Percentiles rank a stretch among this genome's conserved stretches.
Evolutionary conservation across 2,329 filamentous ascomycete genomes (phyloP).

Genomic region (Chlorencoelia australis): DNA sequence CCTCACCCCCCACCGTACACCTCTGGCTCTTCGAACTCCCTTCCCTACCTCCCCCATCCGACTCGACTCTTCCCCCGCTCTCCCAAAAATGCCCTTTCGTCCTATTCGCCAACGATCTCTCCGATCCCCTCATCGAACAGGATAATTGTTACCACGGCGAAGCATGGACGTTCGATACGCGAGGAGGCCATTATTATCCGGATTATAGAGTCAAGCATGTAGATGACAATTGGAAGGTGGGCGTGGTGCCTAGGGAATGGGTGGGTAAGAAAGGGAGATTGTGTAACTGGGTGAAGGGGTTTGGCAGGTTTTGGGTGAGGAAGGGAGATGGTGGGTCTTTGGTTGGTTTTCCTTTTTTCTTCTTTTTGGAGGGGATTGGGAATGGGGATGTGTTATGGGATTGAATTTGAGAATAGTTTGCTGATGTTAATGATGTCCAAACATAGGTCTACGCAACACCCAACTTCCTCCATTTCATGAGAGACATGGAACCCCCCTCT

Average conservation of each 20-base stretch:
- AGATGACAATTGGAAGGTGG: too few relatives aligned
- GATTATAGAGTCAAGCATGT: too few relatives aligned
- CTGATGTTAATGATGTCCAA: too few relatives aligned
- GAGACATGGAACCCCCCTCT: too few relatives aligned
- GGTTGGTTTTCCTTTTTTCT: neutral
- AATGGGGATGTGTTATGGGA: too few relatives aligned
- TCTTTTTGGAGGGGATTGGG: neutral
- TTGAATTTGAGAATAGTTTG: too few relatives aligned
- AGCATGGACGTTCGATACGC: neutral
- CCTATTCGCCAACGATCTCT: neutral
- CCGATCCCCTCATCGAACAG: neutral
- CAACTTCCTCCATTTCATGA: too few relatives aligned
- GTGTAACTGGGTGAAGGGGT: slow-evolving; percentile 3
- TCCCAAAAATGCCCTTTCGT: neutral
- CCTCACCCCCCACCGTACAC: neutral
- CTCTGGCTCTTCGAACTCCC: neutral
- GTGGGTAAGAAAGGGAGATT: slow-evolving; percentile 1
- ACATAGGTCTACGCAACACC: too few relatives aligned
- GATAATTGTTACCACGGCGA: too few relatives aligned
- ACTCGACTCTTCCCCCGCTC: too few relatives aligned
- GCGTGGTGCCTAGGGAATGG: slow-evolving; percentile 2
- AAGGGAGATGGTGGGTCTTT: neutral
- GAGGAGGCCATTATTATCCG: slow-evolving; percentile 4
- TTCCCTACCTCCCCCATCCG: neutral
- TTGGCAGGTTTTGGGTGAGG: too few relatives aligned